A percentile compares a stretch with the other conserved stretches of the same genome.
Conservation (phyloP, 2,329 filamentous ascomycete genomes). For the Phaeosphaeriaceae sp. region DNA sequence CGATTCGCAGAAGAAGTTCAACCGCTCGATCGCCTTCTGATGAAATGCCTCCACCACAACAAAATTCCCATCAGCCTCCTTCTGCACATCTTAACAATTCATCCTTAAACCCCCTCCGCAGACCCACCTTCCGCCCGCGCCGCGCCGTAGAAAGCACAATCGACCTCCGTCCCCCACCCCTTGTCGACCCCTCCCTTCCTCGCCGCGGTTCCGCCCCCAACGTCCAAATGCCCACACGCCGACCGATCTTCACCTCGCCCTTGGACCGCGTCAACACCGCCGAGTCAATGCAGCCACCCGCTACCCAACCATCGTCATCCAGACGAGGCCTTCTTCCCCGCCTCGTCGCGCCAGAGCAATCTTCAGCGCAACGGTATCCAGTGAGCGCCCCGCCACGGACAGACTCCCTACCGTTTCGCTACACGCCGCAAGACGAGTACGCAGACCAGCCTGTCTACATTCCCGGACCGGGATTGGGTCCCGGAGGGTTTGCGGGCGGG, state of each 20-base stretch:
- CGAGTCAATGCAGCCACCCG: not conserved
- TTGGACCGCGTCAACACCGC: not conserved
- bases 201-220: slow-evolving; percentile 37
- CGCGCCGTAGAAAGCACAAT: slow-evolving; percentile 26
- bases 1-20: slow-evolving; percentile 35
- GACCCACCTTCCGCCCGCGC: slow-evolving; percentile 20
- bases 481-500: not conserved
- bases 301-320: not conserved
- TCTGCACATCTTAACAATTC: slow-evolving; percentile 8
- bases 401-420: not conserved
- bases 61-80: slow-evolving; percentile 9
- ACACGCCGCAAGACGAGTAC: not conserved
- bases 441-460: not conserved
- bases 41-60: slow-evolving; percentile 15
- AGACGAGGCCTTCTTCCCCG: not conserved
- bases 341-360: not conserved
- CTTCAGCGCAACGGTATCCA: not conserved
- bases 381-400: not conserved
- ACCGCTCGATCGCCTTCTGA: slow-evolving; percentile 20
- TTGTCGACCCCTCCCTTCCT: slow-evolving; percentile 14
- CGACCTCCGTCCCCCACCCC: slow-evolving; percentile 30
- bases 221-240: slow-evolving; percentile 14
- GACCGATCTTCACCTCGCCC: slow-evolving; percentile 2
- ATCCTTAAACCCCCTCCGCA: slow-evolving; percentile 4
- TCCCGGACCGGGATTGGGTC: not conserved